Conservation (phyloP, 768 basidiomycete genomes). For the Pleurotus pulmonarius region DNA sequence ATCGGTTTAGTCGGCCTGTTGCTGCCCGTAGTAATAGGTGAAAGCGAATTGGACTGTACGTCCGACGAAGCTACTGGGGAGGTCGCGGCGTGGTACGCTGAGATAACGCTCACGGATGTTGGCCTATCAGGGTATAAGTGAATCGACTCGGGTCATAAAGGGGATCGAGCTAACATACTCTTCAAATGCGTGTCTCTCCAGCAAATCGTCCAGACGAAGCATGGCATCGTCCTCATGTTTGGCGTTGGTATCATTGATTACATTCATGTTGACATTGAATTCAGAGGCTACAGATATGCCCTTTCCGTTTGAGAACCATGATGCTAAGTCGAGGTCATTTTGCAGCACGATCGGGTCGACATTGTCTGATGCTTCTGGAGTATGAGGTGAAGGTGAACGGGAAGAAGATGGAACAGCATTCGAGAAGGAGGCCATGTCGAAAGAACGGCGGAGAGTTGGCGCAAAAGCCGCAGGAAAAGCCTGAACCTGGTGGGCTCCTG, state of each 20-base stretch:
- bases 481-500: not conserved
- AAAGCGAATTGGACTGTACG: slow-evolving; percentile 10
- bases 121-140: slow-evolving; percentile 8
- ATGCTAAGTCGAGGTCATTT: slow-evolving; percentile 41
- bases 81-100: slow-evolving; percentile 27
- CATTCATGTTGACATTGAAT: not conserved
- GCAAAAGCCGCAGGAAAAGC: not conserved
- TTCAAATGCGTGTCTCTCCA: slow-evolving; percentile 72
- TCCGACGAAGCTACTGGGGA: slow-evolving; percentile 14
- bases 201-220: slow-evolving; percentile 68
- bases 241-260: slow-evolving; percentile 29
- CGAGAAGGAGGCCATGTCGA: slow-evolving; percentile 58
- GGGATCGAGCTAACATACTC: slow-evolving; percentile 45
- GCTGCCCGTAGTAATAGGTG: slow-evolving; percentile 15
- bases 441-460: not conserved
- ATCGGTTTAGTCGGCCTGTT: slow-evolving; percentile 47
- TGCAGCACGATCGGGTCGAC: slow-evolving; percentile 48
- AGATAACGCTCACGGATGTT: slow-evolving; percentile 24
- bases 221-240: slow-evolving; percentile 53
- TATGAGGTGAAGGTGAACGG: slow-evolving; percentile 69
- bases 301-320: slow-evolving; percentile 46
- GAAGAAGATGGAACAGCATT: slow-evolving; percentile 47
- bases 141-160: too few species aligned
- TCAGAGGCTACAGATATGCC: not conserved
- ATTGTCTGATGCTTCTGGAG: slow-evolving; percentile 62